These are phyloP conservation scores for Geotrichum aggregatum DNA, from an alignment of 1,139 yeast species.

Conservation along the genomic window DNA sequence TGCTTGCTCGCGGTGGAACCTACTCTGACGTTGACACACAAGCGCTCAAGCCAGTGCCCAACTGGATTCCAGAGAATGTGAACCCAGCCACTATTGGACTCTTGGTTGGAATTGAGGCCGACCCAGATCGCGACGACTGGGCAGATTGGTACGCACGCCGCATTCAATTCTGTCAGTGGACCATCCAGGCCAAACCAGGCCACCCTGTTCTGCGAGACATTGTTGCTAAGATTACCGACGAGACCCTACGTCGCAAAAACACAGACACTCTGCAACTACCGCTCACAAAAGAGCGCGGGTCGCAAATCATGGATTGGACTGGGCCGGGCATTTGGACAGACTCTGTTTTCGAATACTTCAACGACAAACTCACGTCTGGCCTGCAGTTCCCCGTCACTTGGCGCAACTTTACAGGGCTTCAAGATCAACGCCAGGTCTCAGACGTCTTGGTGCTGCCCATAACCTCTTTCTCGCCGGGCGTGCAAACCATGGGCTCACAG, in stretches of 20 bases:
- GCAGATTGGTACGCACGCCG: slow-evolving; percentile 65
- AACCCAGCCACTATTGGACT: slow-evolving; percentile 52
- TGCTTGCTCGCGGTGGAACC: slow-evolving; percentile 88
- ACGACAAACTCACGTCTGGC: slow-evolving; percentile 51
- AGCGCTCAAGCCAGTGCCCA: slow-evolving; percentile 53
- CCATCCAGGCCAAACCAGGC: slow-evolving; percentile 76
- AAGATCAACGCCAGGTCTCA: slow-evolving; percentile 60
- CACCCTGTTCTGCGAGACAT: slow-evolving; percentile 86
- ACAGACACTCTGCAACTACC: slow-evolving; percentile 54
- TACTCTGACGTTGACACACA: slow-evolving; percentile 87
- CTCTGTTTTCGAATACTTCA: slow-evolving; percentile 70
- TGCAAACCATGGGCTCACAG: slow-evolving; percentile 72
- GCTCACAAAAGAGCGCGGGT: slow-evolving; percentile 35
- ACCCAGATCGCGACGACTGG: slow-evolving; percentile 83
- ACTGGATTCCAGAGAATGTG: slow-evolving; percentile 56
- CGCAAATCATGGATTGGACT: slow-evolving; percentile 94
- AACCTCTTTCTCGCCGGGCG: slow-evolving; percentile 78
- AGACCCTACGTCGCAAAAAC: slow-evolving; percentile 51
- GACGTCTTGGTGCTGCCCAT: slow-evolving; percentile 83
- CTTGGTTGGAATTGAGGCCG: slow-evolving; percentile 86
- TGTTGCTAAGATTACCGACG: slow-evolving; percentile 73
- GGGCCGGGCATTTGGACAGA: slow-evolving; percentile 97
- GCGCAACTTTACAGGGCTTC: slow-evolving; percentile 67
- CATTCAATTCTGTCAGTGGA: slow-evolving; percentile 78
- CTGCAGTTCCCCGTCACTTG: slow-evolving; percentile 43